phyloP scores from a whole-genome alignment of 352 stramenopile genomes.

The Aphanomyces stellatus region DNA sequence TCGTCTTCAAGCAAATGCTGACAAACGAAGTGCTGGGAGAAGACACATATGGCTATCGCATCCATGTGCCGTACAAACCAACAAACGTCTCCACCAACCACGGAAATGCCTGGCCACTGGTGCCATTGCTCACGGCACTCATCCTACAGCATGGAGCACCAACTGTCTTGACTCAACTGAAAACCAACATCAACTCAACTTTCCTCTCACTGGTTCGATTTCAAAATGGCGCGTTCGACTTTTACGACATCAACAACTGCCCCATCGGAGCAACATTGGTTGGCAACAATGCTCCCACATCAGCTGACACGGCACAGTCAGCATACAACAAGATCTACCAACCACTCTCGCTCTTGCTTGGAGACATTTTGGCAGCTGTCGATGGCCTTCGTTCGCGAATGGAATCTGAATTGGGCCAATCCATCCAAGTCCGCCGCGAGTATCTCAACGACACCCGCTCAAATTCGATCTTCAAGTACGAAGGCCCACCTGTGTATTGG shows the following conservation, averaged over 20 bases:
- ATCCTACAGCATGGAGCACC: neutral
- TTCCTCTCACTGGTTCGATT: neutral
- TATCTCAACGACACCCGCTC: neutral
- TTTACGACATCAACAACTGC: neutral
- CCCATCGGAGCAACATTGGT: neutral
- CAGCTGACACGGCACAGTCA: neutral
- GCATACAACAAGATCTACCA: neutral
- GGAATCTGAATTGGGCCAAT: neutral
- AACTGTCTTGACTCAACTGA: neutral
- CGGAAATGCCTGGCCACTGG: neutral
- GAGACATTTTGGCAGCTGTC: neutral
- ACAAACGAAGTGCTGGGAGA: neutral
- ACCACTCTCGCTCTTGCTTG: neutral
- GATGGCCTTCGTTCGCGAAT: neutral
- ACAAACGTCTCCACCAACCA: neutral
- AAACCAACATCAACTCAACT: neutral
- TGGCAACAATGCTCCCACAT: no score
- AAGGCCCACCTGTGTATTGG: neutral
- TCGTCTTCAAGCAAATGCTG: neutral
- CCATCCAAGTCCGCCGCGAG: neutral
- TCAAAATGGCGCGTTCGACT: neutral
- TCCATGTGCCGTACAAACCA: neutral
- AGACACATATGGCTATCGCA: neutral
- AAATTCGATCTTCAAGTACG: neutral
- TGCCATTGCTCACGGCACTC: neutral